Conservation (phyloP, 495 filamentous ascomycete genomes). For the Pyrenopolyporus hunteri region DNA sequence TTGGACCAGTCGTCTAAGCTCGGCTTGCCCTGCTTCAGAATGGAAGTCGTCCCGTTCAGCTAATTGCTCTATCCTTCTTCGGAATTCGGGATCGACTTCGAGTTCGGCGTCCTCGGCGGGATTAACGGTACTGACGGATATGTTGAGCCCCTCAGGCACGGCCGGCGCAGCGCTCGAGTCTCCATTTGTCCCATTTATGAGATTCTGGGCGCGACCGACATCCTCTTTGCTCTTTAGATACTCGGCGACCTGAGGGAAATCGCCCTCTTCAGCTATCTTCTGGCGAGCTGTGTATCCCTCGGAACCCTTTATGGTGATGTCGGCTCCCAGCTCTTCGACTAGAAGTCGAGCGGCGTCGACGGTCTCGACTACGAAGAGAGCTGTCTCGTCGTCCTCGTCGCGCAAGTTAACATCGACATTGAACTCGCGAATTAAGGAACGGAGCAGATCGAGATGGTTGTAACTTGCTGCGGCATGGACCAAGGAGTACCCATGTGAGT, state of each 20-base stretch:
- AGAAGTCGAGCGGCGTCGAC: slow-evolving; percentile 75
- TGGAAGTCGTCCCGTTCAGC: slow-evolving; percentile 75
- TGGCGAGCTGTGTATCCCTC: slow-evolving; percentile 74
- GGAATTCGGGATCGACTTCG: slow-evolving; percentile 72
- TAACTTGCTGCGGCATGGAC: slow-evolving; percentile 93
- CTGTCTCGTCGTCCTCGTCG: slow-evolving; percentile 90
- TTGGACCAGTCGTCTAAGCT: slow-evolving; percentile 70
- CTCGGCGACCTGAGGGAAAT: slow-evolving; percentile 69
- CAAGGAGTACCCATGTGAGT: slow-evolving; percentile 87
- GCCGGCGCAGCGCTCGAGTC: slow-evolving; percentile 49
- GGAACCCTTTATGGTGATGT: slow-evolving; percentile 64
- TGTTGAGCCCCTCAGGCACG: slow-evolving; percentile 67
- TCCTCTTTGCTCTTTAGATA: slow-evolving; percentile 66
- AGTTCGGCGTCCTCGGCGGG: slow-evolving; percentile 63
- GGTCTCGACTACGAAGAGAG: slow-evolving; percentile 83
- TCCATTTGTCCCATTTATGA: slow-evolving; percentile 39
- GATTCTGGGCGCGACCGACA: slow-evolving; percentile 33
- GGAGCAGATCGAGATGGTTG: slow-evolving; percentile 79
- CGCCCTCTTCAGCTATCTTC: slow-evolving; percentile 71
- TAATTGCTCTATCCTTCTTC: slow-evolving; percentile 76
- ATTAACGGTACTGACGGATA: slow-evolving; percentile 70
- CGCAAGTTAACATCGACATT: slow-evolving; percentile 76
- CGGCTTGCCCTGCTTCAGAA: slow-evolving; percentile 69
- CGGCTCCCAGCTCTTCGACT: slow-evolving; percentile 79
- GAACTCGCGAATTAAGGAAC: slow-evolving; percentile 76